Conservation (phyloP, 2,329 filamentous ascomycete species). For the Fusarium sp. region DNA sequence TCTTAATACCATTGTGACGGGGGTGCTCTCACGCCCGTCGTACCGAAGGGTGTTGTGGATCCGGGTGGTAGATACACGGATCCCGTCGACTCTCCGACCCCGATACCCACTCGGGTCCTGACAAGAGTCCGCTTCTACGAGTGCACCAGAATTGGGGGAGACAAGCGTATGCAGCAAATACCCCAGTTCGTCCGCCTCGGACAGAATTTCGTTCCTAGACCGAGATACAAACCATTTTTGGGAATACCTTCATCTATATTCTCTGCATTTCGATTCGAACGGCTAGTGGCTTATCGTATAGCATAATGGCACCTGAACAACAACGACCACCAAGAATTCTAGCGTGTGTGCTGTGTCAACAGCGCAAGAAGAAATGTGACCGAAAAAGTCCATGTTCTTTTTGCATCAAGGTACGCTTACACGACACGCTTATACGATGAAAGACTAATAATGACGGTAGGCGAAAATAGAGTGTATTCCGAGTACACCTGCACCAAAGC, state of each 20-base stretch:
- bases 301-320: slow-evolving; percentile 17
- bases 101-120: slow-evolving; percentile 18
- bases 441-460: not conserved
- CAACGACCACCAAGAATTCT: slow-evolving; percentile 20
- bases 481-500: slow-evolving; percentile 32
- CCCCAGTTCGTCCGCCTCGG: slow-evolving; percentile 3
- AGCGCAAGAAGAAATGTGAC: slow-evolving; percentile 36
- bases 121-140: slow-evolving; percentile 8
- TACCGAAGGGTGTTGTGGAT: slow-evolving; percentile 11
- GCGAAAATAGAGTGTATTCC: slow-evolving; percentile 27
- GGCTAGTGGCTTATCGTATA: not conserved
- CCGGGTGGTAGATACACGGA: slow-evolving; percentile 17
- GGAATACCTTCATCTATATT: not conserved
- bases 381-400: slow-evolving; percentile 32
- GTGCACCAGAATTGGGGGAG: not conserved
- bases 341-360: slow-evolving; percentile 31
- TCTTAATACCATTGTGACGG: slow-evolving; percentile 26
- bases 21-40: slow-evolving; percentile 6
- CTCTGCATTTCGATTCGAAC: not conserved
- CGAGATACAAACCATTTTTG: not conserved
- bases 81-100: slow-evolving; percentile 26
- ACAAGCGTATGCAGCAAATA: slow-evolving; percentile 22
- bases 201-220: not conserved
- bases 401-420: slow-evolving; percentile 19
- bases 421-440: not conserved